These are phyloP conservation scores for Tolypocladium endophyticum DNA, from an alignment of 2,329 filamentous ascomycete genomes.

Conservation along the genomic window DNA sequence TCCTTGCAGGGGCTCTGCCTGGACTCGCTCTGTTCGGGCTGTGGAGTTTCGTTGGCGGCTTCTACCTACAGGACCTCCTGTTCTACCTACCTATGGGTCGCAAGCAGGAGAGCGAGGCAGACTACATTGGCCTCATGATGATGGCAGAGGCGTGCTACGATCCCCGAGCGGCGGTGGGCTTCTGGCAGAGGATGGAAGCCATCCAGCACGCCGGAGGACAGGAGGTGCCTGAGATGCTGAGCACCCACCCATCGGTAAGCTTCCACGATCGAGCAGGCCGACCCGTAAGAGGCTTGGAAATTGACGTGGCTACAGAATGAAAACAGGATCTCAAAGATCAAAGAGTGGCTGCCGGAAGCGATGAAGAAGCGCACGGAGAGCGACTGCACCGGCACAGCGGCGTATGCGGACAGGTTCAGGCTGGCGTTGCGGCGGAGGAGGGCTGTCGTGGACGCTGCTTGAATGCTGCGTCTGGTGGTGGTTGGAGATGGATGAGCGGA, in stretches of 20 bases:
- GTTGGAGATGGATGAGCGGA: neutral
- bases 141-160: constrained; percentile 74
- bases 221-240: constrained; percentile 59
- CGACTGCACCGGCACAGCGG: constrained; percentile 40
- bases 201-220: constrained; percentile 26
- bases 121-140: constrained; percentile 73
- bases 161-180: constrained; percentile 52
- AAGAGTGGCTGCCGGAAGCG: constrained; percentile 50
- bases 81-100: constrained; percentile 58
- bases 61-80: constrained; percentile 46
- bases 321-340: constrained; percentile 54
- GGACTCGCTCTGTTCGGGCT: constrained; percentile 25
- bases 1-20: constrained; percentile 33
- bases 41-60: constrained; percentile 33
- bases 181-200: constrained; percentile 59
- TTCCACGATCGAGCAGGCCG: constrained; percentile 2
- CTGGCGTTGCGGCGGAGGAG: constrained; percentile 30
- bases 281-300: neutral
- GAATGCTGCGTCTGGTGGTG: neutral
- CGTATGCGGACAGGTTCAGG: constrained; percentile 43
- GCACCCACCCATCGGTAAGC: constrained; percentile 62
- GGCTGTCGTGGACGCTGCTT: constrained; percentile 1
- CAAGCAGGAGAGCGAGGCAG: constrained; percentile 66
- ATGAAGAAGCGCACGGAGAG: constrained; percentile 41
- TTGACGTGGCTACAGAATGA: constrained; percentile 33